phyloP scores from a whole-genome alignment of 163 green algal species.

The Volvox carteri region DNA sequence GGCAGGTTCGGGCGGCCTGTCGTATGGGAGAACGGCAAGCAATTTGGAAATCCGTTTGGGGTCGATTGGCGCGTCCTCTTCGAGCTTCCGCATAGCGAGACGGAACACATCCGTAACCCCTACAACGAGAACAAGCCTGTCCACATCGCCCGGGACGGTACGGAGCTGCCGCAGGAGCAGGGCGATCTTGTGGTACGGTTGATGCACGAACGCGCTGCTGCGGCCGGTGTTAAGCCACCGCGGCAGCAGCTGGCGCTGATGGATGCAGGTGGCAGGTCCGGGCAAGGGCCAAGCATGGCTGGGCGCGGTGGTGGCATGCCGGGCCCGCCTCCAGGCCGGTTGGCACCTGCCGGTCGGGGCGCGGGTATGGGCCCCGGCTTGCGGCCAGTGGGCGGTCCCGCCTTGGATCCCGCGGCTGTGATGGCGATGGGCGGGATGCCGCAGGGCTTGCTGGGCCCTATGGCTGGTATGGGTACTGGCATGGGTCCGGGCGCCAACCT shows the following conservation, averaged over 20 bases:
- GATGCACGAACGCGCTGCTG: constrained; percentile 57
- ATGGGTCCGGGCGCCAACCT: constrained; percentile 26
- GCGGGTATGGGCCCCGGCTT: constrained; percentile 33
- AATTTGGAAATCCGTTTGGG: constrained; percentile 65
- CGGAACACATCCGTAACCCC: constrained; percentile 71
- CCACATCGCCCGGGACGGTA: constrained; percentile 72
- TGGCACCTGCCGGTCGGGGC: neutral
- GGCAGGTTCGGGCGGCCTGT: constrained; percentile 56
- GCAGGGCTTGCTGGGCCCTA: constrained; percentile 16
- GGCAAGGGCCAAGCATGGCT: neutral
- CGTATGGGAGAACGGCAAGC: constrained; percentile 66
- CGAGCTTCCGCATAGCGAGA: constrained; percentile 65
- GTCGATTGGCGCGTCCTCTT: constrained; percentile 71
- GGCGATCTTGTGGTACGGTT: constrained; percentile 68
- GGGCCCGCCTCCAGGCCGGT: neutral
- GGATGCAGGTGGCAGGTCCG: neutral
- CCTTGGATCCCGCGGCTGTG: neutral
- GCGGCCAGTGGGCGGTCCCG: neutral
- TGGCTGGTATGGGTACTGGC: neutral
- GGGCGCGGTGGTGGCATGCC: constrained; percentile 4
- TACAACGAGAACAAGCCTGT: constrained; percentile 77
- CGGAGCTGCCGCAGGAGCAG: constrained; percentile 72
- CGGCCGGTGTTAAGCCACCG: constrained; percentile 39
- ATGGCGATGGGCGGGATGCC: constrained; percentile 22
- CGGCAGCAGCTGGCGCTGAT: constrained; percentile 42